Base-by-base conservation (phyloP, 1,284 basidiomycete species). In the Apiotrichum sp. region DNA sequence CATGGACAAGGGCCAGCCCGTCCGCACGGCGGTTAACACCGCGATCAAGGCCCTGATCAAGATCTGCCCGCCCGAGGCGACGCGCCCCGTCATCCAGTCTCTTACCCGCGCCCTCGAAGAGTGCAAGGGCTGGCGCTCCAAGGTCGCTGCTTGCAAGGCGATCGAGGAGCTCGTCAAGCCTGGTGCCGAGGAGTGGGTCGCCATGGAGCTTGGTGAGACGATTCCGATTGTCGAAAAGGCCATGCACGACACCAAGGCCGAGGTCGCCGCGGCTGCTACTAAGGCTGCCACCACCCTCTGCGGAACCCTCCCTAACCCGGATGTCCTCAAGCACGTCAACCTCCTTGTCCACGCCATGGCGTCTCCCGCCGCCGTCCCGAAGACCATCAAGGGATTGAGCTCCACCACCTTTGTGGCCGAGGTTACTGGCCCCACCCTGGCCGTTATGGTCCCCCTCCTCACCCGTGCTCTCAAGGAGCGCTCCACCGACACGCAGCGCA, bases 171-270 rank as follows among this genome's bases (percentile, higher is more conserved):
- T 92, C 62, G 86, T 88, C 48, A 78, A 79, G 65, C 78, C 80
- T 44, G 80, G 82, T 10, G 84, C 88, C 16, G 84, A 84, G 67
- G 89, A 93, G 62, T 84, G 85, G 66, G 86, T 98, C 53, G 93
- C 91, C 44, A 83, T 85, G 52, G 86, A 95, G 72, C 80, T 98
- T 40, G 93, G 85, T 16, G 78, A 81, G 39, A 84, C 90, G 47
- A 84, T 98, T 49, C 95, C 93, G 13, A 86, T 86, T 66, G 84
- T 98, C 34, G 93, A 96, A 71, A 80, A 79, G 48, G 86, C 91
- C 11, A 95, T 98, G 93, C 92, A 96, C 73, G 95, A 98, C 77
- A 98, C 95, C 64, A 98, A 98, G 77, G 78, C 84, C 64, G 95
- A 98, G 82, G 91, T 97, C 42, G 87, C 92, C 14, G 82, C 83